Percentiles rank a stretch among this genome's conserved stretches.
Conservation (phyloP, 345 rosid species). For the Ceriops zippeliana region DNA sequence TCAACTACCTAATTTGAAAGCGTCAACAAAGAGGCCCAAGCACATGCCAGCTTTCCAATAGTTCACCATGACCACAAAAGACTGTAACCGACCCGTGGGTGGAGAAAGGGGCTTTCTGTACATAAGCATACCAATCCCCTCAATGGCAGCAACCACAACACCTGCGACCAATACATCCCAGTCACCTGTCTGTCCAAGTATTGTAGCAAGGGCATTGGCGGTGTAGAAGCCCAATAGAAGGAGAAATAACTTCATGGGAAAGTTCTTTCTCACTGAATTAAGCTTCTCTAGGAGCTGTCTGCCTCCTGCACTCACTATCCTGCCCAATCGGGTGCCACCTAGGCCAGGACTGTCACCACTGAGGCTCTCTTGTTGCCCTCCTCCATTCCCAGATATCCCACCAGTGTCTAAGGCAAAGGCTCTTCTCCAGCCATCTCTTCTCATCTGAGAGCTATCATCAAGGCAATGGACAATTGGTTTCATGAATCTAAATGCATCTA, state of each 20-base stretch:
- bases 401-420: slow-evolving; percentile 77
- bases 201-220: slow-evolving; percentile 93
- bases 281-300: slow-evolving; percentile 70
- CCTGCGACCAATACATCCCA: slow-evolving; percentile 98
- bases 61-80: slow-evolving; percentile 75
- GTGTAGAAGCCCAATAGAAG: slow-evolving; percentile 89
- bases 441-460: slow-evolving; percentile 37
- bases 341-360: slow-evolving; percentile 51
- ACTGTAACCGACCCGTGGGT: slow-evolving; percentile 52
- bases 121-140: slow-evolving; percentile 92
- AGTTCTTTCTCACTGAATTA: slow-evolving; percentile 74
- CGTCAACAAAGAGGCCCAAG: slow-evolving; percentile 97
- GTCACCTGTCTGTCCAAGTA: slow-evolving; percentile 97
- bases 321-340: slow-evolving; percentile 78
- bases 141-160: slow-evolving; percentile 87
- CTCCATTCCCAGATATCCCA: slow-evolving; percentile 55
- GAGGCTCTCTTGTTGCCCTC: slow-evolving; percentile 34
- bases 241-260: slow-evolving; percentile 87
- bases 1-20: slow-evolving; percentile 88
- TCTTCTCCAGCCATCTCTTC: slow-evolving; percentile 47
- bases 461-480: not conserved
- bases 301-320: slow-evolving; percentile 83
- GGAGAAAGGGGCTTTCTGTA: slow-evolving; percentile 56
- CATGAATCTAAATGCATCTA: not conserved
- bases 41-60: slow-evolving; percentile 98